A percentile compares a stretch with the other conserved stretches of the same genome.
These are phyloP conservation scores for Cunninghamia lanceolata DNA, from an alignment of 75 land plant species.

Conservation along the genomic window DNA sequence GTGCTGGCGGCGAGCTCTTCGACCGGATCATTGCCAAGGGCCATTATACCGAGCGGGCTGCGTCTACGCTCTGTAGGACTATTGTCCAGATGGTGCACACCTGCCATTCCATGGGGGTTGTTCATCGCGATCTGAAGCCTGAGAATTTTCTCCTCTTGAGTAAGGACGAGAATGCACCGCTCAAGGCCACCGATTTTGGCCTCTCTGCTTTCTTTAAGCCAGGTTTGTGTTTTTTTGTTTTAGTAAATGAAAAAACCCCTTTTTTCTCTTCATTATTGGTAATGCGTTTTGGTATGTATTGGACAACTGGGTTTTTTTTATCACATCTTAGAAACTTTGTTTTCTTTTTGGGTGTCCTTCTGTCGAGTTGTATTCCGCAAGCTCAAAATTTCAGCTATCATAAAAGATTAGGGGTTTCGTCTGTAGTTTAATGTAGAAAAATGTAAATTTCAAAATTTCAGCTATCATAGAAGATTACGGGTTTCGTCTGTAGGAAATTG, in stretches of 20 bases:
- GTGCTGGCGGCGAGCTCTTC: slow-evolving; percentile 75
- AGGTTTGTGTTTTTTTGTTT: slow-evolving; percentile 27
- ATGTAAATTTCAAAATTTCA: no score
- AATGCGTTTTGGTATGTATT: background rate
- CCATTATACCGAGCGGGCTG: slow-evolving; percentile 64
- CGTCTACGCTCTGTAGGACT: slow-evolving; percentile 53
- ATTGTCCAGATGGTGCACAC: slow-evolving; percentile 62
- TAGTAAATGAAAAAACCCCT: no score
- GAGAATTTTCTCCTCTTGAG: slow-evolving; percentile 62
- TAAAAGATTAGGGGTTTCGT: background rate
- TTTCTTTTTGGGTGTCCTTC: background rate
- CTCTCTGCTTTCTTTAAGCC: slow-evolving; percentile 66
- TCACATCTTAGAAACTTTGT: background rate
- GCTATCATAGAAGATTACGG: no score
- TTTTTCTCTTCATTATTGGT: no score
- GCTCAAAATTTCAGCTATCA: background rate
- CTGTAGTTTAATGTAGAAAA: no score
- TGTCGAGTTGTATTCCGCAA: background rate
- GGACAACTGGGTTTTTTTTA: background rate
- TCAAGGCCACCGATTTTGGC: slow-evolving; percentile 81
- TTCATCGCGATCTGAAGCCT: slow-evolving; percentile 68
- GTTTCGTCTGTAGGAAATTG: no score
- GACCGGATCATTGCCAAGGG: slow-evolving; percentile 63
- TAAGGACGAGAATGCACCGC: slow-evolving; percentile 56
- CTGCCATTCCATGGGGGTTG: slow-evolving; percentile 70